A percentile compares a stretch with the other conserved stretches of the same genome.
phyloP scores from a whole-genome alignment of 768 basidiomycete genomes.

The Suillus ampliporus region DNA sequence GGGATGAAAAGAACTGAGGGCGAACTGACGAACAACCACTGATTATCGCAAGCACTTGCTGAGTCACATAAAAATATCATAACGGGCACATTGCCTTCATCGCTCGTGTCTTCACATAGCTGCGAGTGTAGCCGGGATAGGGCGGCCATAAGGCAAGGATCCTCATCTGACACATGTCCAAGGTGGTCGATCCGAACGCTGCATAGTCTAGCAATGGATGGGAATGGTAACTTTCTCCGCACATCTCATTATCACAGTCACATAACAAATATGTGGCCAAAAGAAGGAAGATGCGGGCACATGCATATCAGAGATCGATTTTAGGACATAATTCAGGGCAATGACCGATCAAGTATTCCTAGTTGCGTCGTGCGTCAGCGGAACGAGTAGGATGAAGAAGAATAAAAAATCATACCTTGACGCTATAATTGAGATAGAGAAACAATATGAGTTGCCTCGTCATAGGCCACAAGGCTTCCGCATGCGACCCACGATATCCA shows the following conservation, averaged over 20 bases:
- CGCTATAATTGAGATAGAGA: slow-evolving; percentile 14
- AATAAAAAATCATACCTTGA: slow-evolving; percentile 7
- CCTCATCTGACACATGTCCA: neutral
- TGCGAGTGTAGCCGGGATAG: neutral
- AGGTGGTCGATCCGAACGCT: neutral
- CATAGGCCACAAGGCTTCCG: slow-evolving; percentile 9
- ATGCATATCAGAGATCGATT: neutral
- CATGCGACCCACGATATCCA: slow-evolving; percentile 1
- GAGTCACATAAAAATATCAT: too few relatives aligned
- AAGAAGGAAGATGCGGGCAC: neutral
- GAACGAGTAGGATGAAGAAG: too few relatives aligned
- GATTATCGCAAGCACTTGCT: too few relatives aligned
- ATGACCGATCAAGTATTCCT: slow-evolving; percentile 1
- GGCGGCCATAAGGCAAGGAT: neutral
- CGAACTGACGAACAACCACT: too few relatives aligned
- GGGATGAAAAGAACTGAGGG: neutral
- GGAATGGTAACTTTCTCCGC: too few relatives aligned
- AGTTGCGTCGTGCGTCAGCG: neutral
- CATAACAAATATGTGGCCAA: neutral
- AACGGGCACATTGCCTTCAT: too few relatives aligned
- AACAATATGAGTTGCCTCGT: neutral
- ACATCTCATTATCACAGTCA: too few relatives aligned
- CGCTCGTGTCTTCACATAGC: too few relatives aligned
- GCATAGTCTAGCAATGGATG: neutral
- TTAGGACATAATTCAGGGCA: neutral